Evolutionary conservation across 495 filamentous ascomycete genomes (phyloP), one percentile per base, ranked within the genome.

Genomic region (Delitschia confertaspora): DNA sequence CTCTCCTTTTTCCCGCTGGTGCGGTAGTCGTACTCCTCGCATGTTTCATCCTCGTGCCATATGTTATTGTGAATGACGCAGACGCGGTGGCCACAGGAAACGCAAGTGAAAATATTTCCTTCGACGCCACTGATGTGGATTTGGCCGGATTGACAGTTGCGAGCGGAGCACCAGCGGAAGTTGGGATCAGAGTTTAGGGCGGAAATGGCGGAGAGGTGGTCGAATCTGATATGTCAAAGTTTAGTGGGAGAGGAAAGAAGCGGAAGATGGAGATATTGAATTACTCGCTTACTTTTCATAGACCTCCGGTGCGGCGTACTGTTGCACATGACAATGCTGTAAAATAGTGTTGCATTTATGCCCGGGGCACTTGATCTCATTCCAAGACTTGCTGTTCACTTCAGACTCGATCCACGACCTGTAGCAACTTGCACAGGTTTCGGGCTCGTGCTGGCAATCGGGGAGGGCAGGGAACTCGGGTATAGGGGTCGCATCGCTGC

Each of bases 1-100:
- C 30, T 25, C 21, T 51, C 44, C 29, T 57, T 37, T 38, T 39
- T 30, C 1, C 54, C 56, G 14, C 48, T 52, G 3, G 32, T 45
- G 2, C 62, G 49, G 35, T 62, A 56, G 3, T 63, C 56, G 44
- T 62, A 64, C 37, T 66, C 54, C 18, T 44, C 47, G 49, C 68
- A 71, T n/a, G 58, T 64, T 44, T 57, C 56, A 29, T 58, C 63
- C 14, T 51, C 37, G 42, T 71, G 68, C 61, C 61, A 71, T 6
- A 45, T 49, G 29, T 47, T 42, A 23, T 63, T 53, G 48, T 68
- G 63, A 0, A 27, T 30, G 14, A 63, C 54, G 42, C 68, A 71
- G 38, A 64, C 58, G 14, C 53, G 53, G 42, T 57, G 66, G 17
- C 56, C 55, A 44, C 68, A 69, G 6, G 30, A 37, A 2, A 44